Evolutionary conservation across 2,329 filamentous ascomycete species (phyloP), one percentile per base, ranked within the genome.

Genomic region (Rhinocladiella similis): DNA sequence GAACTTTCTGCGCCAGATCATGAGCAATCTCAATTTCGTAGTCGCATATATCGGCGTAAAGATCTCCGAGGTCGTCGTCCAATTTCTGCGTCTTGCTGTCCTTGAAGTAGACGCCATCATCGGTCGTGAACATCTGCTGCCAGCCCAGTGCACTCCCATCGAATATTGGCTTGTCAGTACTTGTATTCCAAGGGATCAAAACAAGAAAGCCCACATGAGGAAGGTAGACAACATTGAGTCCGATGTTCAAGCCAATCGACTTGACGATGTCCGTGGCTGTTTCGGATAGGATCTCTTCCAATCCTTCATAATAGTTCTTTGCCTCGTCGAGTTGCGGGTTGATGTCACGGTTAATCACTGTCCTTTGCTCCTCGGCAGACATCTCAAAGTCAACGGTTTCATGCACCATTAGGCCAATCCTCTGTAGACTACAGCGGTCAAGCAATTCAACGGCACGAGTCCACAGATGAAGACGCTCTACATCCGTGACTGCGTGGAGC

Each of bases 201-300:
- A 91, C 89, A 36, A 97, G 81, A 68, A 97, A 99, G 0, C 94
- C 94, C 36, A 97, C 83, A 66, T 96, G 91, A 0, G 92, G 93
- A 60, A 96, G 88, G 69, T 94, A 96, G 16, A 94, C 88, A 60
- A 95, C 95, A 53, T 92, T 92, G 33, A 88, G 70, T 12, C 79
- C 75, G 19, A 78, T 73, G 1, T 82, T 71, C 3, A 73, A 56
- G 16, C 80, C 77, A 57, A 81, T 77, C 1, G 91, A 87, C 13
- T 73, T 70, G 0, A 82, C 82, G 54, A 96, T 77, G n/a, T 83
- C 80, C 16, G 79, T 76, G 4, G 86, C 85, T 1, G 91, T 83
- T 51, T 84, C 73, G 2, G 83, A 85, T 13, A 99, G 79, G 12
- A 97, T 79, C 56, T 81, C 80, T 52, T 89, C 87, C 65, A 97